phyloP scores from a whole-genome alignment of 306 rosid species.

The Potentilla sterilis region DNA sequence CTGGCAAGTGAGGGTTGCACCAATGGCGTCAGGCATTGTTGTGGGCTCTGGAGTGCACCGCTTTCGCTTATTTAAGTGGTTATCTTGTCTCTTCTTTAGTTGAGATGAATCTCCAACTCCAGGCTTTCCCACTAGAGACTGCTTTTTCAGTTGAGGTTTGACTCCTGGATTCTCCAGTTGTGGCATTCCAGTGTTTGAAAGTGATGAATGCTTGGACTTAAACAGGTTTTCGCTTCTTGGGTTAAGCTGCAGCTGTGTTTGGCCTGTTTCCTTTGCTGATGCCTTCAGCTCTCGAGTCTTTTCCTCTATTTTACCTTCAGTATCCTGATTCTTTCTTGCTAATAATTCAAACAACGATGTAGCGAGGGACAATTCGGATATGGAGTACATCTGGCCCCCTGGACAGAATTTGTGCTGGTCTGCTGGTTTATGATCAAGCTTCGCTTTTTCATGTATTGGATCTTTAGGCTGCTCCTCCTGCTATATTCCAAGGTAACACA shows the following conservation, averaged over 20 bases:
- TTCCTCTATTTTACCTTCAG: neutral
- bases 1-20: no score
- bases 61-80: neutral
- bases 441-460: neutral
- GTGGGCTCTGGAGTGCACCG: no score
- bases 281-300: neutral
- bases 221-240: neutral
- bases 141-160: neutral
- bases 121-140: neutral
- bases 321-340: neutral
- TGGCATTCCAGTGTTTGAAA: neutral
- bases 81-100: neutral
- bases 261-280: neutral
- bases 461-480: neutral
- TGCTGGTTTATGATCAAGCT: neutral
- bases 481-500: neutral
- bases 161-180: neutral
- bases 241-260: neutral
- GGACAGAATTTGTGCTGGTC: neutral
- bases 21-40: no score
- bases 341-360: neutral
- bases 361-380: neutral
- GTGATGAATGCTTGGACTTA: neutral
- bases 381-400: neutral
- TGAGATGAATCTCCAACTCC: constrained; percentile 1